Evolutionary conservation across 1,284 basidiomycete genomes (phyloP), one percentile per base, ranked within the genome.

Genomic region (Wolfiporia cocos): DNA sequence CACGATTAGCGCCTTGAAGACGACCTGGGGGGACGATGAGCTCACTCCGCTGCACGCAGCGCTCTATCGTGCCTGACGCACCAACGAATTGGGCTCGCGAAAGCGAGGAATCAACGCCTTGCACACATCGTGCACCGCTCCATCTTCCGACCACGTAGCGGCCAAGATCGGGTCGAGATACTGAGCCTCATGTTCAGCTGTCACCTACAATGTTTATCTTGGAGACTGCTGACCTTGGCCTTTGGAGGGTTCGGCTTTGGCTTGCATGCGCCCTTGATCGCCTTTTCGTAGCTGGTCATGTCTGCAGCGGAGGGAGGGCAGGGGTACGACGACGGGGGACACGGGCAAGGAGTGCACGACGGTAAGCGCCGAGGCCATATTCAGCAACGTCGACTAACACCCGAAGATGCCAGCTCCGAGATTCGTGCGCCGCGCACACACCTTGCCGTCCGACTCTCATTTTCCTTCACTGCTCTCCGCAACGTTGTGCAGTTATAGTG

Each of bases 1-100:
- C 5, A 96, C 90, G 56, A 99, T 84, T 53, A 99, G 73, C 0
- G 93, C 90, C 59, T 99, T 99, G 81, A 98, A 96, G 14, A 92
- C 93, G 52, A 96, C 76, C 92, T 94, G 37, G n/a, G n/a, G n/a
- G n/a, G 26, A 28, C 26, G 26, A 28, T 28, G 26, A 28, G 14
- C 9, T 28, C 7, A 9, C 9, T 28, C 26, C 7, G 14, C 26
- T 14, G 26, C 9, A 14, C 7, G 26, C 14, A 28, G 26, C 7
- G 26, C 14, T 28, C 26, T 9, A 28, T 28, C 26, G 9, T 28
- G 26, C 32, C n/a, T n/a, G n/a, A 17, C 36, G 5, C 59, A 95
- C 92, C 39, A 92, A 81, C 23, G 81, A 81, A 62, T 95, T 97
- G 18, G 92, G 84, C 56, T 99, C 95, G 24, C 87, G 74, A 48